A percentile compares a stretch with the other conserved stretches of the same genome.
These are phyloP conservation scores for Boletus insuetus DNA, from an alignment of 768 basidiomycete genomes.

Conservation along the genomic window DNA sequence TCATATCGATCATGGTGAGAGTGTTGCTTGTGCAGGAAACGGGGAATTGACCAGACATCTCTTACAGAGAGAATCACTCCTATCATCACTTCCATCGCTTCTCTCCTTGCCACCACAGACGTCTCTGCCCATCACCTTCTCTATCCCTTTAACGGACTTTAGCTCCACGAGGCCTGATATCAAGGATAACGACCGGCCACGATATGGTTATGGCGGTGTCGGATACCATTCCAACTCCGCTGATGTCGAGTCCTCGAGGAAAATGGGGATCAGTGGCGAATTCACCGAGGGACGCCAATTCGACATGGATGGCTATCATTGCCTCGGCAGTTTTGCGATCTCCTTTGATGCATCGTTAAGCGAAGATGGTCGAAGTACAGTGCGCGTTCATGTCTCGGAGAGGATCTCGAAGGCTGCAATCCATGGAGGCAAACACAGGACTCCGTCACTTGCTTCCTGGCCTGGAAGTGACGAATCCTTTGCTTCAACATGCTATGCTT, in stretches of 20 bases:
- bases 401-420: conserved; percentile 23
- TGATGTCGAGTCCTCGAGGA: conserved; percentile 31
- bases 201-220: conserved; percentile 32
- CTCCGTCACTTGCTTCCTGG: conserved; percentile 27
- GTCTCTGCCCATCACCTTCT: conserved; percentile 53
- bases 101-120: conserved; percentile 64
- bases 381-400: conserved; percentile 64
- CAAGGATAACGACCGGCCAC: conserved; percentile 56
- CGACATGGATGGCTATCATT: conserved; percentile 43
- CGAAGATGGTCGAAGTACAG: conserved; percentile 70
- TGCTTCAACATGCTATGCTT: conserved; percentile 20
- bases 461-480: conserved; percentile 17
- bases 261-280: conserved; percentile 32
- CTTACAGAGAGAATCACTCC: conserved; percentile 57
- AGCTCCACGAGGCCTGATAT: conserved; percentile 40
- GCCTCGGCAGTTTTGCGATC: conserved; percentile 61
- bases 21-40: not conserved
- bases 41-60: conserved; percentile 13
- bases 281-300: conserved; percentile 50
- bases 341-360: conserved; percentile 66
- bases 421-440: conserved; percentile 15
- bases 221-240: conserved; percentile 50
- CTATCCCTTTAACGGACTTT: conserved; percentile 44
- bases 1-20: conserved; percentile 67
- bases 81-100: conserved; percentile 74